A percentile compares a stretch with the other conserved stretches of the same genome.
Conservation (phyloP, 2,329 filamentous ascomycete genomes). For the Paraphoma sp. region DNA sequence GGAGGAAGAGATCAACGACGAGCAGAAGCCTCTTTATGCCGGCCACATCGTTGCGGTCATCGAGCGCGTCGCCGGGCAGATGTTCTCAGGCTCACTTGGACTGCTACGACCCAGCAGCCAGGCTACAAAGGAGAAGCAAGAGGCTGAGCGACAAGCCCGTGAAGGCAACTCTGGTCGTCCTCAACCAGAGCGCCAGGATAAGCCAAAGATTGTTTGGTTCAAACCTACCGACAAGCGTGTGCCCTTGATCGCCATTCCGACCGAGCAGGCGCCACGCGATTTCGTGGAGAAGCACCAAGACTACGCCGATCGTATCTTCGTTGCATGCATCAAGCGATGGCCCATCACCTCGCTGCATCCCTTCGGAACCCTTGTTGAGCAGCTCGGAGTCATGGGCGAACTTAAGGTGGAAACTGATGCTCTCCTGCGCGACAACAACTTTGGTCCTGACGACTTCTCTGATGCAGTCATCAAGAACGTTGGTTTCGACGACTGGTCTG, state of each 20-base stretch:
- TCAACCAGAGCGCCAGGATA: constrained; percentile 87
- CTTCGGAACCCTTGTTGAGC: constrained; percentile 96
- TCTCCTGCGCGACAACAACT: constrained; percentile 97
- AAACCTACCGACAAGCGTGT: constrained; percentile 99
- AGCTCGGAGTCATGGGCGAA: constrained; percentile 96
- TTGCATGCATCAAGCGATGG: constrained; percentile 99
- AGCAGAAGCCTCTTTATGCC: constrained; percentile 95
- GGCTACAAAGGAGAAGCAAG: constrained; percentile 99
- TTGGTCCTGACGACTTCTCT: constrained; percentile 95
- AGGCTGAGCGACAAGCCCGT: constrained; percentile 90
- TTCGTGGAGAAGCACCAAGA: constrained; percentile 99
- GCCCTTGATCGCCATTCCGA: constrained; percentile 95
- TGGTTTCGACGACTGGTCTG: constrained; percentile 88
- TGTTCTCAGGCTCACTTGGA: constrained; percentile 95
- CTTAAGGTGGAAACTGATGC: constrained; percentile 98
- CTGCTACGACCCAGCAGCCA: constrained; percentile 95
- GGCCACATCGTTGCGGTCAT: constrained; percentile 97
- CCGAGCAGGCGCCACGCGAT: constrained; percentile 94
- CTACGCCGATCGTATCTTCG: constrained; percentile 96
- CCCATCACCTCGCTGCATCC: constrained; percentile 99
- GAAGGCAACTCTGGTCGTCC: constrained; percentile 77
- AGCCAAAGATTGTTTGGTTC: constrained; percentile 99
- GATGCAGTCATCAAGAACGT: constrained; percentile 95
- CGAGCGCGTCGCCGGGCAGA: constrained; percentile 95
- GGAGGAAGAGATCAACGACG: constrained; percentile 98